phyloP scores from a whole-genome alignment of 208 protist genomes.

The Kentomonas sorsogonicus region DNA sequence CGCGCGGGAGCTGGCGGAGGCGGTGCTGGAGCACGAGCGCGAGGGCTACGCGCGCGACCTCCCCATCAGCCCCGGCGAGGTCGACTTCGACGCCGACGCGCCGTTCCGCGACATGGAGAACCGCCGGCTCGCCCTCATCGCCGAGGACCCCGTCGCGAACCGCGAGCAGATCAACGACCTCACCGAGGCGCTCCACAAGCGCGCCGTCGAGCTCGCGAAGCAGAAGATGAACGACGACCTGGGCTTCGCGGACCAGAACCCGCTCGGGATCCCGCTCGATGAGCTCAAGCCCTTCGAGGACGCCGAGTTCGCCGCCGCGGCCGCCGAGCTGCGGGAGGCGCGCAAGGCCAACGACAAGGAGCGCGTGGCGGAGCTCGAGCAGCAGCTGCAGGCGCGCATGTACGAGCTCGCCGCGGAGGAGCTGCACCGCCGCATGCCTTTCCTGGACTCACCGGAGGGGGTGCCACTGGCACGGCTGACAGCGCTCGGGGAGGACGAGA shows the following conservation, averaged over 20 bases:
- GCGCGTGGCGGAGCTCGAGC: conserved; percentile 10
- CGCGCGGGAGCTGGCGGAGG: conserved; percentile 23
- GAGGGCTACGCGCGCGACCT: conserved; percentile 27
- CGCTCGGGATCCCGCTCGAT: conserved; percentile 34
- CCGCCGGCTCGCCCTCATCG: conserved; percentile 29
- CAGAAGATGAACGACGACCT: conserved; percentile 19
- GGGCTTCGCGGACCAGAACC: conserved; percentile 31
- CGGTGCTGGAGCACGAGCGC: conserved; percentile 26
- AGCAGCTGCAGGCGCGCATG: conserved; percentile 33
- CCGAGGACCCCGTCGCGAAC: conserved; percentile 27
- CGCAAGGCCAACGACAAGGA: background rate
- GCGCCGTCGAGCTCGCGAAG: conserved; percentile 27
- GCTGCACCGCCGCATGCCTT: conserved; percentile 23
- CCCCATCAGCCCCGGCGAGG: conserved; percentile 13
- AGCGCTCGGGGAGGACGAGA: conserved; percentile 19
- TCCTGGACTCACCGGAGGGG: conserved; percentile 21
- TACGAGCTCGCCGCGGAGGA: conserved; percentile 39
- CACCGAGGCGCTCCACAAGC: conserved; percentile 35
- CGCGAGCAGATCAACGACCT: conserved; percentile 34
- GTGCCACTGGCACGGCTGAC: conserved; percentile 24
- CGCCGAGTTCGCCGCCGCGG: conserved; percentile 24
- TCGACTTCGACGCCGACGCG: conserved; percentile 32
- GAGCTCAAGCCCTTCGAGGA: conserved; percentile 33
- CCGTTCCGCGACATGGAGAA: conserved; percentile 46
- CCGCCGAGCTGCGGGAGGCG: conserved; percentile 16